Percentiles rank a stretch among this genome's conserved stretches.
Conservation (phyloP, 2,329 filamentous ascomycete genomes). For the Bisporella sp. region DNA sequence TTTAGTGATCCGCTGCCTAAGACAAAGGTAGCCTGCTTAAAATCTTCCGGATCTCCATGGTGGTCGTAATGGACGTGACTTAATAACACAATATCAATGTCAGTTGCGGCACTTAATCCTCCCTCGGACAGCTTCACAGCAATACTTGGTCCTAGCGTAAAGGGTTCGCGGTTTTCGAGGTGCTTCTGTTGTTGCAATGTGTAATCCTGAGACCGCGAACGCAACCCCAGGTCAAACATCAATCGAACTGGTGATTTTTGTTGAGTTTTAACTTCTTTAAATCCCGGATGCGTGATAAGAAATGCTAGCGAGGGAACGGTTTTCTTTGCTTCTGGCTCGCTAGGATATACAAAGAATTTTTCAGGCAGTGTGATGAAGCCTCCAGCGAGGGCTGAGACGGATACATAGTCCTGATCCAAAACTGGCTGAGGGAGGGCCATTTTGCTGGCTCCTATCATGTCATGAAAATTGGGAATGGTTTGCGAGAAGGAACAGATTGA, state of each 20-base stretch:
- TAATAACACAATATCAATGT: slow-evolving; percentile 28
- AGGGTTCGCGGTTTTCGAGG: slow-evolving; percentile 36
- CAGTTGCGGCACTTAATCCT: neutral
- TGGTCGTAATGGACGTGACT: slow-evolving; percentile 54
- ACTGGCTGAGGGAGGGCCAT: too few species aligned
- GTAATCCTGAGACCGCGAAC: slow-evolving; percentile 37
- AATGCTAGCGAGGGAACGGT: slow-evolving; percentile 48
- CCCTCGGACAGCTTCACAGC: slow-evolving; percentile 13
- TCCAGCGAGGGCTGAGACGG: slow-evolving; percentile 30
- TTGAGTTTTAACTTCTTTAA: neutral
- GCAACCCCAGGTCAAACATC: slow-evolving; percentile 47
- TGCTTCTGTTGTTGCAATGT: slow-evolving; percentile 36
- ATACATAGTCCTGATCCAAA: slow-evolving; percentile 15
- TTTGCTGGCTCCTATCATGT: too few species aligned
- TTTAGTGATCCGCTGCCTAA: slow-evolving; percentile 40
- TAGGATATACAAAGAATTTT: slow-evolving; percentile 37
- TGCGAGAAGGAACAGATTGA: too few species aligned
- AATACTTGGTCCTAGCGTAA: slow-evolving; percentile 35
- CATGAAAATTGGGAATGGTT: too few species aligned
- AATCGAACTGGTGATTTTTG: neutral
- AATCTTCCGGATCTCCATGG: slow-evolving; percentile 46
- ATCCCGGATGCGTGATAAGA: slow-evolving; percentile 39
- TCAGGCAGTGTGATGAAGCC: slow-evolving; percentile 41
- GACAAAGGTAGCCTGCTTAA: slow-evolving; percentile 38
- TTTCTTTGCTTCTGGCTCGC: slow-evolving; percentile 32